Base-by-base conservation (phyloP, 2,329 filamentous ascomycete genomes). In the Furcasterigmium sp. region DNA sequence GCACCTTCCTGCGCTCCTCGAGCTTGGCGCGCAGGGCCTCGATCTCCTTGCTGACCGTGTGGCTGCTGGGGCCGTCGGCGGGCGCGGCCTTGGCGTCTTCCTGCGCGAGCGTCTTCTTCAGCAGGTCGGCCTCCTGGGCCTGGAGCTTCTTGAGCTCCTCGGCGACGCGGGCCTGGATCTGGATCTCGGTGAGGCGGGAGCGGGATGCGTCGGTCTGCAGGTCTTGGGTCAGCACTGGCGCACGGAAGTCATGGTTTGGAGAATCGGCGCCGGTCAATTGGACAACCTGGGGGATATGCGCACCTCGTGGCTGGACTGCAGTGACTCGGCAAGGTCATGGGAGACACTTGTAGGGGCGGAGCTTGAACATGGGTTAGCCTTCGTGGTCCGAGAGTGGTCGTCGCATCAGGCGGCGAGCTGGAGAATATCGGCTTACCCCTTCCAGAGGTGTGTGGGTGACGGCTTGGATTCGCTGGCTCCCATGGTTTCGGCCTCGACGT, bases 231-330 rank as follows among this genome's bases (percentile, higher is more conserved):
- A 30, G 49, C 55, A 43, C 18, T 14, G 34, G 26, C 7, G 17
- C n/a, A n/a, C n/a, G n/a, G n/a, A n/a, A n/a, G 21, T 19, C n/a
- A 35, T 13, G 15, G 8, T 10, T 17, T 26, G 14, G n/a, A 10
- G 9, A 9, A 6, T 38, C 10, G 18, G 6, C 9, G 32, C 8
- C n/a, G 15, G 15, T 17, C 15, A 35, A 35, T 35, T 35, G 45
- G 23, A 26, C 23, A 11, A 11, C 23, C 7, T 26, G 23, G 23
- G 19, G n/a, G 13, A 8, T 5, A 7, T 4, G n/a, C 69, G 58
- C 77, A 95, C 91, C 81, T 96, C 90, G 55, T 85, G 78, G 71
- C 82, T 95, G 49, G 81, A 79, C 65, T 95, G 88, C 48, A 97
- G 75, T 48, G 84, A 82, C 58, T 95, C 84, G 57, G 94, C 76